Evolutionary conservation across 129 eudicot species (phyloP).

Genomic region (Artemisia tridentata): DNA sequence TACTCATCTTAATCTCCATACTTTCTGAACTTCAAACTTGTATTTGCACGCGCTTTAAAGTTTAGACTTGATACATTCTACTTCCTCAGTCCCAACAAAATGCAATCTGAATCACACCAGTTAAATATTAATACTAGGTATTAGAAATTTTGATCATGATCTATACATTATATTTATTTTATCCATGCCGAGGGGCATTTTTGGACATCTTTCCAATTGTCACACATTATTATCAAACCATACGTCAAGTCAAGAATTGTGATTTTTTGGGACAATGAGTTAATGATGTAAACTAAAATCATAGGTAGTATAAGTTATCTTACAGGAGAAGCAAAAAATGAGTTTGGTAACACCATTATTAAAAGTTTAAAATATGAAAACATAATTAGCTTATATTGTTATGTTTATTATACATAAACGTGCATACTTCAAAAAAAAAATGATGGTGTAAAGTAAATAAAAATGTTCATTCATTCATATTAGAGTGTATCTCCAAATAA

Average conservation of each 20-base stretch:
- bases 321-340: too few species aligned
- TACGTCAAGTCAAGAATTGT: neutral
- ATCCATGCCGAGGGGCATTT: neutral
- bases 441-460: neutral
- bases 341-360: too few species aligned
- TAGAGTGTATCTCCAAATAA: neutral
- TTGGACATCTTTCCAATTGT: neutral
- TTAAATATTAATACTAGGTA: neutral
- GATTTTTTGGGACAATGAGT: too few species aligned
- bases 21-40: neutral
- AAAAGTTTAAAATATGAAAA: too few species aligned
- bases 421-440: neutral
- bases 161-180: neutral
- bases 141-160: neutral
- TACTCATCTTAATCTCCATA: conserved; percentile 23
- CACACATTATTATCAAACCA: neutral
- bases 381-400: too few species aligned
- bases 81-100: too few species aligned
- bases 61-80: too few species aligned
- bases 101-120: neutral
- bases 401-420: too few species aligned
- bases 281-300: too few species aligned
- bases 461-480: neutral
- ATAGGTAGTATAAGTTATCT: too few species aligned
- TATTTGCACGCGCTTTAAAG: too few species aligned